Conservation (phyloP, 306 rosid species). For the Albizia julibrissin region DNA sequence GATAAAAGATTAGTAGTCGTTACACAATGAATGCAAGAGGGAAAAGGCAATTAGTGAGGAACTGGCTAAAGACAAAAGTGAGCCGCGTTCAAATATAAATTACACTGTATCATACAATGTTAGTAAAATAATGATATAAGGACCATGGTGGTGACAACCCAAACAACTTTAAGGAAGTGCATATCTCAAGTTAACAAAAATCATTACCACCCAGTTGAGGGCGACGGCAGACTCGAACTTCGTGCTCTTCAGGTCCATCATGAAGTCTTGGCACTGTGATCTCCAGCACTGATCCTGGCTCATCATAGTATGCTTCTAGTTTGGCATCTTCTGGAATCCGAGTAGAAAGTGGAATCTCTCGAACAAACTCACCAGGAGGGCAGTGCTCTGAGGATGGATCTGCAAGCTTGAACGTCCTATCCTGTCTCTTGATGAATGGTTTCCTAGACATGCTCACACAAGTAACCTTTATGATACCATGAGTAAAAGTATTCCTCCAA, state of each 20-base stretch:
- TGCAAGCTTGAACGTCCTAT: conserved; percentile 64
- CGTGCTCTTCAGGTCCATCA: conserved; percentile 64
- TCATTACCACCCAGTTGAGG: conserved; percentile 54
- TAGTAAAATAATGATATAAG: conserved; percentile 33
- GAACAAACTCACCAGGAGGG: conserved; percentile 62
- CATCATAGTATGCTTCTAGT: conserved; percentile 64
- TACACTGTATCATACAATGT: conserved; percentile 27
- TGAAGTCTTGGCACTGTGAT: conserved; percentile 59
- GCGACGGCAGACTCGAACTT: conserved; percentile 63
- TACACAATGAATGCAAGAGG: conserved; percentile 30
- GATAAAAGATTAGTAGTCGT: background rate
- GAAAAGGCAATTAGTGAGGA: conserved; percentile 26
- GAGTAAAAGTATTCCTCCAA: conserved; percentile 61
- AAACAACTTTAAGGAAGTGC: conserved; percentile 16
- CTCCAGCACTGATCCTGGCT: conserved; percentile 64
- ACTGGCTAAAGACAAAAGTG: conserved; percentile 11
- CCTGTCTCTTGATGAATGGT: conserved; percentile 56
- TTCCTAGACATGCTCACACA: conserved; percentile 58
- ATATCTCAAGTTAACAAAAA: conserved; percentile 55
- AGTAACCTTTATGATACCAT: conserved; percentile 60
- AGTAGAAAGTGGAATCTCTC: conserved; percentile 63
- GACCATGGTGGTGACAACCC: conserved; percentile 32
- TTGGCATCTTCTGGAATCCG: conserved; percentile 68
- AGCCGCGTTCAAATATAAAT: conserved; percentile 28
- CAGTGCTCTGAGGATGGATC: conserved; percentile 66